Evolutionary conservation across 768 basidiomycete species (phyloP).

Genomic region (Epithele typhae): DNA sequence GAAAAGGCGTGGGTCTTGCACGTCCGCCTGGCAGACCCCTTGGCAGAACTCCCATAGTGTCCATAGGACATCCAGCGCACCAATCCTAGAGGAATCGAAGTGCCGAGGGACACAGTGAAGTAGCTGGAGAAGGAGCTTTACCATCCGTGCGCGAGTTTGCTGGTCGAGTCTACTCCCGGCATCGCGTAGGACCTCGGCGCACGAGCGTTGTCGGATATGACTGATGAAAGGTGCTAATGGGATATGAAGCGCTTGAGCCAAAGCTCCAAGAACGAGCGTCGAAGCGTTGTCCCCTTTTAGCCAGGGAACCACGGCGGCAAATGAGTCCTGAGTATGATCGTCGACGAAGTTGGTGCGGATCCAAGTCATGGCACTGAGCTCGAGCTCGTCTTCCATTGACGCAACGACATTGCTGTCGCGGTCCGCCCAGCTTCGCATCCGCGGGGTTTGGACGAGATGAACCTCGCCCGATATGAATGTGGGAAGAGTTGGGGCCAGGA

Average conservation of each 20-base stretch:
- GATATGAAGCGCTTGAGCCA: neutral
- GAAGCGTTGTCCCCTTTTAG: neutral
- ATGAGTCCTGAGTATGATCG: neutral
- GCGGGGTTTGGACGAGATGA: neutral
- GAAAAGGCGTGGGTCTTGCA: neutral
- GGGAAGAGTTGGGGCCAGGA: neutral
- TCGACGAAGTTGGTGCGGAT: neutral
- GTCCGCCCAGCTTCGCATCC: neutral
- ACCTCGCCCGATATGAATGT: neutral
- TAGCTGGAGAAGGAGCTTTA: conserved; percentile 2
- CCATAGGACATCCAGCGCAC: conserved; percentile 2
- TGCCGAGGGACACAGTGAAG: neutral
- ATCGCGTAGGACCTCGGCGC: neutral
- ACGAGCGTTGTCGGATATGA: neutral
- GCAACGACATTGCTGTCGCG: neutral
- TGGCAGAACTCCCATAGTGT: conserved; percentile 5
- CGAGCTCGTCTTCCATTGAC: neutral
- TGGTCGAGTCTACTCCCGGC: neutral
- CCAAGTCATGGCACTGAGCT: conserved; percentile 1
- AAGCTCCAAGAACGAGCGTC: neutral
- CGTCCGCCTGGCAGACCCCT: neutral
- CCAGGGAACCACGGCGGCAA: neutral
- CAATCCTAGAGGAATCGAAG: neutral
- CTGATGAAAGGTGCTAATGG: neutral
- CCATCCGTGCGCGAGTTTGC: neutral